These are phyloP conservation scores for Rhizophora apiculata DNA, from an alignment of 345 rosid species.

Conservation along the genomic window DNA sequence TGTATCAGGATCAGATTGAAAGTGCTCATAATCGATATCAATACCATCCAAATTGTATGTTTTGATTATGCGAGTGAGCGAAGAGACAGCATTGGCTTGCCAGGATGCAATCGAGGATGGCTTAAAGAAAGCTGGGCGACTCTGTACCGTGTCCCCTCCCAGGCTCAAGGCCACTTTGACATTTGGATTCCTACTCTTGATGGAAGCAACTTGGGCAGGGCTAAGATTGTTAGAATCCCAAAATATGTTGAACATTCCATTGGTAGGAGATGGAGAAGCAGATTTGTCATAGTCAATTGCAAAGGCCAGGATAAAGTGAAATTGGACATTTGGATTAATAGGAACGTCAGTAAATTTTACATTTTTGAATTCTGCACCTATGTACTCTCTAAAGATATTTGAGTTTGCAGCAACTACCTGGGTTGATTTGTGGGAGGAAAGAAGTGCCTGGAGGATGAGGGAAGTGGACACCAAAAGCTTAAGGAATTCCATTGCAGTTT, in stretches of 20 bases:
- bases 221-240: not conserved
- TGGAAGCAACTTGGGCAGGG: conserved; percentile 7
- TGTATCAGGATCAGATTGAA: not conserved
- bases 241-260: not conserved
- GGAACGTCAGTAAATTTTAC: not conserved
- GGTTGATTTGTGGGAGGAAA: not conserved
- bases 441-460: not conserved
- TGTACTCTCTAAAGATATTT: conserved; percentile 1
- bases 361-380: not conserved
- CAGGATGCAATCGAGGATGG: not conserved
- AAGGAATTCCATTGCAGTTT: not conserved
- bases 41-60: not conserved
- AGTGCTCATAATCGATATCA: not conserved
- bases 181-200: not conserved
- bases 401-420: not conserved
- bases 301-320: conserved; percentile 1
- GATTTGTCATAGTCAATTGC: not conserved
- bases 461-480: not conserved
- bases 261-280: not conserved
- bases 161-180: not conserved
- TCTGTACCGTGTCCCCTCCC: not conserved
- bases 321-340: not conserved
- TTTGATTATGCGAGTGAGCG: not conserved
- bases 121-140: not conserved
- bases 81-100: not conserved